Evolutionary conservation across 306 rosid genomes (phyloP), one percentile per base, ranked within the genome.

Genomic region (Biancaea sappan): DNA sequence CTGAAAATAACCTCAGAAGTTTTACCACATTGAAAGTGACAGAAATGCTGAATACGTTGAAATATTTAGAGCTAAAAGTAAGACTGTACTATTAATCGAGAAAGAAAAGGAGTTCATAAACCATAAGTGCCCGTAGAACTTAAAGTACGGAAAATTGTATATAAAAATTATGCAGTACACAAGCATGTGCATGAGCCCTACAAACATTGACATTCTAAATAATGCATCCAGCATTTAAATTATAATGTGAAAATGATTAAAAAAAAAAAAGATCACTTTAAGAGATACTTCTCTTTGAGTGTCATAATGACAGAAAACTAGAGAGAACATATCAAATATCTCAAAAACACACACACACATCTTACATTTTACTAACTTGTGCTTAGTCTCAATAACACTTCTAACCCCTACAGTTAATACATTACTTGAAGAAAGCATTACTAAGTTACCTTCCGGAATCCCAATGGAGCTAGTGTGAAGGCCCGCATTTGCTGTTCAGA

Each of bases 401-500:
- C 34, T 68, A 40, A 26, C 57, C 37, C 57, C 29, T n/a, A 15
- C 25, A 43, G 38, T 41, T 56, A 37, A 54, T 32, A 51, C 16
- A 38, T 14, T 18, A 53, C 52, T 47, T 59, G 26, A 56, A 52
- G 29, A 71, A 59, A 13, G 70, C 52, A 44, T 63, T 19, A 34
- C 43, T 13, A 47, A 58, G 13, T 32, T 84, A 91, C 97, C 98
- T 94, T 91, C 47, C 97, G 94, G 75, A 77, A 87, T 65, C 97
- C 97, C 52, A 88, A 66, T 74, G 94, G 89, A 76, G 94, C 84
- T 26, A 94, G 96, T 58, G 89, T 75, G 83, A 34, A 94, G 72
- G 71, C 98, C 71, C 84, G 88, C 90, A 88, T 74, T 69, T 94
- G 98, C 83, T 91, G 89, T 65, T 91, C 98, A 58, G 98, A 86